Base-by-base conservation (phyloP, 2,329 filamentous ascomycete genomes). In the Arthrobotrys megalospora region DNA sequence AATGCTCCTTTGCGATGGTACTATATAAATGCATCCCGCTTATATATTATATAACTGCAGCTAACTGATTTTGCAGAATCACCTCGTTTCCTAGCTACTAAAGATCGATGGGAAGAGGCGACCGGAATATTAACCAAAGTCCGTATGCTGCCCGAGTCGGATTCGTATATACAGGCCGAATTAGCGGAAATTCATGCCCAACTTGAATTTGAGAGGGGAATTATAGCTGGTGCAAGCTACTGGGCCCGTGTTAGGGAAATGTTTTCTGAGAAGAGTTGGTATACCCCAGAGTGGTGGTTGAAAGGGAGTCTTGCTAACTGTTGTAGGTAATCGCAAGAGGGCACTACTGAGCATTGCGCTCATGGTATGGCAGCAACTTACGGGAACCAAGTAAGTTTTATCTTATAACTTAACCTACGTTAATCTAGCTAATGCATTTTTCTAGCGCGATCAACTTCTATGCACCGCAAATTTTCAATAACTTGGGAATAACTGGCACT, bases 331-430 rank as follows among this genome's bases (percentile, higher is more conserved):
- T 84, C 87, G 91, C 72, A 90, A 90, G 81, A 88, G 91, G 63
- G 89, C 88, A 1, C 83, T 91, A 55, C 87, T 92, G 71, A 90
- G 89, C 34, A 88, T 93, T 86, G 90, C 83, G 12, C 84, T 87
- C 41, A 89, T 87, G 90, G 85, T 92, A 45, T 92, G 90, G 83
- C 91, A 93, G 83, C 91, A 92, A 83, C 91, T 92, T 88, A 92
- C 91, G 0, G 90, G 90, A 16, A 82, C 80, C 21, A 76, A 76
- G 71, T 76, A 41, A 19, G 70, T 32, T n/a, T 19, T 24, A 5
- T n/a, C n/a, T n/a, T n/a, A n/a, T n/a, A n/a, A n/a, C n/a, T n/a
- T n/a, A n/a, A n/a, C n/a, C n/a, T n/a, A n/a, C n/a, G n/a, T n/a
- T n/a, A n/a, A n/a, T n/a, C n/a, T n/a, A n/a, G 87, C 86, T 0